Percentiles rank a stretch among this genome's conserved stretches.
phyloP scores from a whole-genome alignment of 768 basidiomycete species.

The Tephrocybe sp. region DNA sequence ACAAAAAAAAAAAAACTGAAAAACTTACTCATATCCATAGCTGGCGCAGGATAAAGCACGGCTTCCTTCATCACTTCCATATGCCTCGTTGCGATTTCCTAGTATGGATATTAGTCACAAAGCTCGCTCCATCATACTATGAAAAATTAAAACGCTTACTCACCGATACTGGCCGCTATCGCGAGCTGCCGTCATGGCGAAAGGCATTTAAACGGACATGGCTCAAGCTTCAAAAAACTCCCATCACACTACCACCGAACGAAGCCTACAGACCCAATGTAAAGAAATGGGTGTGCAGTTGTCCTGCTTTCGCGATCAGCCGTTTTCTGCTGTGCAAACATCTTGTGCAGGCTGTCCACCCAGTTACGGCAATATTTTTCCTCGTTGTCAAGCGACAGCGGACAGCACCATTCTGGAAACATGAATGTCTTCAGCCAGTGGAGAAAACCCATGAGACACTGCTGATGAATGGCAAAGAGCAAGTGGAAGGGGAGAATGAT shows the following conservation, averaged over 20 bases:
- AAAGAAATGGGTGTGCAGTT: slow-evolving; percentile 14
- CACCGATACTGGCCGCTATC: not conserved
- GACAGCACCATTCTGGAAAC: too few species aligned
- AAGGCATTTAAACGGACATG: slow-evolving; percentile 18
- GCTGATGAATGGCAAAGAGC: too few species aligned
- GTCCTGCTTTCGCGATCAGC: too few species aligned
- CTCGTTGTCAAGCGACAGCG: too few species aligned
- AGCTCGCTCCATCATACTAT: not conserved
- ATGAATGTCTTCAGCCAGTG: too few species aligned
- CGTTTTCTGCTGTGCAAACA: too few species aligned
- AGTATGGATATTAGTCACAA: not conserved
- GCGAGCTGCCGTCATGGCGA: slow-evolving; percentile 16
- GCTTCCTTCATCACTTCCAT: too few species aligned
- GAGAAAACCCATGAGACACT: too few species aligned
- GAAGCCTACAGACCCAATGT: slow-evolving; percentile 17
- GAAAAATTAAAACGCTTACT: not conserved
- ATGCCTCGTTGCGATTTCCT: not conserved
- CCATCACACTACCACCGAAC: slow-evolving; percentile 17
- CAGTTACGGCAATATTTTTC: too few species aligned
- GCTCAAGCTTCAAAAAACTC: slow-evolving; percentile 12
- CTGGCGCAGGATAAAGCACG: too few species aligned
- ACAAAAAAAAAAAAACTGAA: not conserved
- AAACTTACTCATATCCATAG: not conserved
- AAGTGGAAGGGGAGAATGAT: too few species aligned
- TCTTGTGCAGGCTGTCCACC: too few species aligned